Base-by-base conservation (phyloP, 345 rosid genomes). In the Populus simonii region DNA sequence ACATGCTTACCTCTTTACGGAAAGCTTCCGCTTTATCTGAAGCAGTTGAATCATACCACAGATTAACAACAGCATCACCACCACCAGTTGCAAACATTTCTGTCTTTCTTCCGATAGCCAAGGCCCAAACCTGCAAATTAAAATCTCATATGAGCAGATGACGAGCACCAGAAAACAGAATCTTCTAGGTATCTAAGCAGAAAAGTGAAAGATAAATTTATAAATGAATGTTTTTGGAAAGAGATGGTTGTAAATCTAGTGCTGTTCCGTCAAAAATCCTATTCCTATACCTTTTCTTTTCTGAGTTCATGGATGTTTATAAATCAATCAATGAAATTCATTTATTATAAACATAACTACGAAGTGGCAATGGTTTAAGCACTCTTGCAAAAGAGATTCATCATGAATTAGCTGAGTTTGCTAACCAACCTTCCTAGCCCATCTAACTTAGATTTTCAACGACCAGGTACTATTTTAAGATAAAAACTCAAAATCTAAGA, bases 81-180 rank as follows among this genome's bases (percentile, higher is more conserved):
- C 99, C 99, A 70, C 99, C 99, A 39, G 98, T 92, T 72, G 96
- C 97, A 81, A 93, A 80, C 88, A 88, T 88, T 88, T 93, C 97
- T 33, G 97, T 92, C 85, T 90, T 91, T 85, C 87, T 96, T 73
- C 99, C 98, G 23, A 96, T 86, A 71, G 98, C 93, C 89, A 96
- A 87, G 73, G 98, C 97, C 98, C 99, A 96, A 72, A 92, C 87
- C 98, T 96, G 84, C 74, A 82, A 80, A 59, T 55, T 31, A 70
- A 70, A 36, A 51, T 49, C 72, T 38, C 18, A 74, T 18, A 51
- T 51, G 78, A 33, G 27, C 47, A 71, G 80, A 82, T 45, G 77
- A 84, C 66, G 41, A 71, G 45, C 55, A 70, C 49, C 49, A 76
- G 25, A 45, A 68, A n/a, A 49, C 8, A 1, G 31, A 29, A 29